These are phyloP conservation scores for Colletotrichum lindemuthianum DNA, from an alignment of 2,329 filamentous ascomycete species.

Conservation along the genomic window DNA sequence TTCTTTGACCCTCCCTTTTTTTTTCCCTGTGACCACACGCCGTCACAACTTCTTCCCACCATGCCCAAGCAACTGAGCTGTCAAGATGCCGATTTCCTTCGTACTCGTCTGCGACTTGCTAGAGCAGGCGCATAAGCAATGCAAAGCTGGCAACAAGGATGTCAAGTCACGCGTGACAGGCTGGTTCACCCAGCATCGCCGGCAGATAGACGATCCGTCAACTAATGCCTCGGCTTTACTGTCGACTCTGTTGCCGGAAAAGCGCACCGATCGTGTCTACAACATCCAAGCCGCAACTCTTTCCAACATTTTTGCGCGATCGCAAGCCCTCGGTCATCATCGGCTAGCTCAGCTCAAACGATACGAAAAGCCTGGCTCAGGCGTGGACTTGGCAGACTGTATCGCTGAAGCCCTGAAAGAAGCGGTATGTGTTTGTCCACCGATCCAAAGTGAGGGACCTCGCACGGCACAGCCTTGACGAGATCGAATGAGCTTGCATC, in stretches of 20 bases:
- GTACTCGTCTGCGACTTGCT: slow-evolving; percentile 78
- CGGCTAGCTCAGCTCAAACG: slow-evolving; percentile 69
- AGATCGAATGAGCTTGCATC: slow-evolving; percentile 34
- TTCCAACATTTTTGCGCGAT: slow-evolving; percentile 73
- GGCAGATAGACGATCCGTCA: slow-evolving; percentile 64
- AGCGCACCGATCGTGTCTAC: slow-evolving; percentile 81
- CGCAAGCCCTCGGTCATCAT: slow-evolving; percentile 69
- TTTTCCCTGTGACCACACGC: not conserved
- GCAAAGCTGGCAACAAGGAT: slow-evolving; percentile 43
- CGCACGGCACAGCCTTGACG: not conserved
- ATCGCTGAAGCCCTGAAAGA: slow-evolving; percentile 71
- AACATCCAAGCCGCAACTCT: slow-evolving; percentile 70
- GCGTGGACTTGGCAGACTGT: slow-evolving; percentile 76
- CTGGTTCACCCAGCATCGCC: slow-evolving; percentile 77
- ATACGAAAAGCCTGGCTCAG: slow-evolving; percentile 67
- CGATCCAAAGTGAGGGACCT: not conserved
- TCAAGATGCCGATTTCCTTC: slow-evolving; percentile 73
- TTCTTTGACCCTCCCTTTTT: not conserved
- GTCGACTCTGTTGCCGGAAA: slow-evolving; percentile 80
- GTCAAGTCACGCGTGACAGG: slow-evolving; percentile 54
- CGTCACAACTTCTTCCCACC: not conserved
- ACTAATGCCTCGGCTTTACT: slow-evolving; percentile 73
- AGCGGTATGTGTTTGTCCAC: slow-evolving; percentile 57
- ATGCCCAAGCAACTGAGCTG: slow-evolving; percentile 8
- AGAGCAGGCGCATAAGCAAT: slow-evolving; percentile 68